phyloP scores from a whole-genome alignment of 2,329 filamentous ascomycete species.

The Talaromyces sp. region DNA sequence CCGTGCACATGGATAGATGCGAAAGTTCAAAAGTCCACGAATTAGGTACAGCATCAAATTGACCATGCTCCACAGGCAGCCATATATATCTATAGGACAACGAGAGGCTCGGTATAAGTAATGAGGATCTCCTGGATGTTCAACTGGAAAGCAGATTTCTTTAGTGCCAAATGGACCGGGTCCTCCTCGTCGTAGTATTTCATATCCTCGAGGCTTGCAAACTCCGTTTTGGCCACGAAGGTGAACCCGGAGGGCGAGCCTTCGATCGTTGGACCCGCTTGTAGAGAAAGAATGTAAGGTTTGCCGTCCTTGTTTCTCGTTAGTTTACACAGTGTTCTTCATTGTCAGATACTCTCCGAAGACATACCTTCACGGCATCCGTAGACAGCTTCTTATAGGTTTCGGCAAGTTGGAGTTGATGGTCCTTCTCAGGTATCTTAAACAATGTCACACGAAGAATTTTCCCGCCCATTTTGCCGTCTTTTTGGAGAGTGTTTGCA shows the following conservation, averaged over 20 bases:
- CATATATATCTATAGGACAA: background rate
- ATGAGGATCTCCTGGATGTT: constrained; percentile 30
- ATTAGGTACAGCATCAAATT: background rate
- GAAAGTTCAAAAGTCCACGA: background rate
- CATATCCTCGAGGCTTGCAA: constrained; percentile 63
- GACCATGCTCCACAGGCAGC: background rate
- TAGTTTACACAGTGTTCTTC: background rate
- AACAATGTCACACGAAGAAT: constrained; percentile 6
- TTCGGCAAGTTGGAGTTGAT: constrained; percentile 4
- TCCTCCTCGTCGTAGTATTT: constrained; percentile 62
- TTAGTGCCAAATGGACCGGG: constrained; percentile 50
- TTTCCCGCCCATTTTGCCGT: background rate
- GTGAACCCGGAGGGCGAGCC: constrained; percentile 62
- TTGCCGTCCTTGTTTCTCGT: constrained; percentile 56
- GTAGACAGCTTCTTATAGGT: constrained; percentile 4
- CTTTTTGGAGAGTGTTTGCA: background rate
- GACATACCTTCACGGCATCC: constrained; percentile 1
- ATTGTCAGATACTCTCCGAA: too few species aligned
- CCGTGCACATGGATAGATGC: background rate
- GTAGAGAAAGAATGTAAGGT: constrained; percentile 60
- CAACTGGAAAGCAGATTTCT: constrained; percentile 27
- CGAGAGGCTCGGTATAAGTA: constrained; percentile 29
- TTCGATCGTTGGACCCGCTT: constrained; percentile 50
- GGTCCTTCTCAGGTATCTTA: constrained; percentile 5
- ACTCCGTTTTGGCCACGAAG: constrained; percentile 58